Conservation (phyloP, 2,329 filamentous ascomycete genomes). For the Fusarium oxysporum region DNA sequence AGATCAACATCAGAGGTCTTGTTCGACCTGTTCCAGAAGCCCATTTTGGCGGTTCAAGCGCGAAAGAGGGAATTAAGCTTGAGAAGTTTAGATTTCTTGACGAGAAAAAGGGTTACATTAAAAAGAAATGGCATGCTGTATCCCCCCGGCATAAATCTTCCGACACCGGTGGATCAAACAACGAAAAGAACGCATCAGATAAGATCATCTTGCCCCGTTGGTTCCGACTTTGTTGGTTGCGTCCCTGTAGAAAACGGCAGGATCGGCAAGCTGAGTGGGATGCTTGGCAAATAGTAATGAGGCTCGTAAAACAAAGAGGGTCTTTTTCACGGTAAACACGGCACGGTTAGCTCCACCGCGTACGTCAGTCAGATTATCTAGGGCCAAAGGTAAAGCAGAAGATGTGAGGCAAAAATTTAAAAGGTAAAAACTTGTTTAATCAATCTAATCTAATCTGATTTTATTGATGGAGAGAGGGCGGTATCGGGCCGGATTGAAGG, state of each 20-base stretch:
- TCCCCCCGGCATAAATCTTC: background rate
- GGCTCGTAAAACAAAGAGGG: background rate
- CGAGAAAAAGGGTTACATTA: background rate
- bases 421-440: background rate
- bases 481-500: background rate
- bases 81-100: background rate
- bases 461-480: background rate
- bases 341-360: slow-evolving; percentile 16
- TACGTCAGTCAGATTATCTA: slow-evolving; percentile 11
- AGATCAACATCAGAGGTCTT: slow-evolving; percentile 13
- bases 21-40: background rate
- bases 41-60: background rate
- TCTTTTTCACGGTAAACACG: slow-evolving; percentile 19
- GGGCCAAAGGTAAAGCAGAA: background rate
- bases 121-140: background rate
- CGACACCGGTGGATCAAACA: background rate
- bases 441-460: slow-evolving; percentile 42
- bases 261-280: slow-evolving; percentile 30
- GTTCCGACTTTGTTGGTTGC: slow-evolving; percentile 8
- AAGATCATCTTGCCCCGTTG: slow-evolving; percentile 32
- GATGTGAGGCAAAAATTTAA: background rate
- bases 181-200: slow-evolving; percentile 38
- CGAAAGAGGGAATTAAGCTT: background rate
- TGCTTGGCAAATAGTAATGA: background rate
- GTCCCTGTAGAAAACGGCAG: slow-evolving; percentile 16